Conservation (phyloP, 805 yeast species). For the Zygosaccharomyces bailii region DNA sequence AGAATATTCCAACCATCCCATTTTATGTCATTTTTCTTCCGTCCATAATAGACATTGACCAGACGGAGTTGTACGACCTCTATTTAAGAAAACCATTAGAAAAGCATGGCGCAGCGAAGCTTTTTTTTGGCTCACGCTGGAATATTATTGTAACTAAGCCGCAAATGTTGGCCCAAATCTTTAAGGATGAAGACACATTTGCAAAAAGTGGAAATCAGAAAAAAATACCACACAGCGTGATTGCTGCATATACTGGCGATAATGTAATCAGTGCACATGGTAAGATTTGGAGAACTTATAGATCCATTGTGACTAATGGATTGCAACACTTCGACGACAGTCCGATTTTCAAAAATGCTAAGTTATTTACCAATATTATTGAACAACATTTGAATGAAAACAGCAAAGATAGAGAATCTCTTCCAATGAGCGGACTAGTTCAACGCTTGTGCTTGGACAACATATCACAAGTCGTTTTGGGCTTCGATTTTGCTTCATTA, state of each 20-base stretch:
- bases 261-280: conserved; percentile 61
- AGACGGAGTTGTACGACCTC: conserved; percentile 42
- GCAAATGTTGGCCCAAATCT: conserved; percentile 42
- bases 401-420: conserved; percentile 1
- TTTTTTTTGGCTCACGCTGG: conserved; percentile 61
- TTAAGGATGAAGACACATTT: conserved; percentile 48
- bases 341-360: conserved; percentile 41
- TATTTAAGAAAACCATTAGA: conserved; percentile 46
- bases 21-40: conserved; percentile 54
- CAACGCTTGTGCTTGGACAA: conserved; percentile 49
- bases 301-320: conserved; percentile 44
- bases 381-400: conserved; percentile 11
- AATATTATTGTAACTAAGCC: conserved; percentile 53
- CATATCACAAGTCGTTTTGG: conserved; percentile 48
- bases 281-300: conserved; percentile 46
- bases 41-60: conserved; percentile 44
- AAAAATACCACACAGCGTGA: conserved; percentile 53
- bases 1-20: conserved; percentile 57
- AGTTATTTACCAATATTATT: conserved; percentile 33
- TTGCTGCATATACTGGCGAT: conserved; percentile 56
- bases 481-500: conserved; percentile 45
- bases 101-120: conserved; percentile 54
- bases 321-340: conserved; percentile 47
- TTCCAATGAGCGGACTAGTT: conserved; percentile 39
- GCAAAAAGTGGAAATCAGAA: conserved; percentile 60